Conservation (phyloP, 1,139 yeast genomes). For the Pichia sp. region DNA sequence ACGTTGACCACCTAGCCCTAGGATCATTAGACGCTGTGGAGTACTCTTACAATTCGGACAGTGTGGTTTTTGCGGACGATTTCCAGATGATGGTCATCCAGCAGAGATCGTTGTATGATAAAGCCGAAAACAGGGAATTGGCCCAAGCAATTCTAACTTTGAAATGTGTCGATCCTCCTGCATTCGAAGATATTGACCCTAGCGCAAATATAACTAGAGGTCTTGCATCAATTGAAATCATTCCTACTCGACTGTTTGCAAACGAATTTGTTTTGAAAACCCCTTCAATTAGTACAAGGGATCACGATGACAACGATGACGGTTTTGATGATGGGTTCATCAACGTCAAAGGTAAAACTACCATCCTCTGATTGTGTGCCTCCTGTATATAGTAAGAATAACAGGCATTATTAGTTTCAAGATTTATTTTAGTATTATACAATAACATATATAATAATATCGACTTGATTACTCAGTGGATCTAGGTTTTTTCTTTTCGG, state of each 20-base stretch:
- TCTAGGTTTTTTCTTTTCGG: slow-evolving; percentile 73
- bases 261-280: slow-evolving; percentile 30
- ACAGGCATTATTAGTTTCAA: neutral
- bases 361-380: slow-evolving; percentile 20
- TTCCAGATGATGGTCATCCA: slow-evolving; percentile 24
- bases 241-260: slow-evolving; percentile 26
- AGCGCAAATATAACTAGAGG: slow-evolving; percentile 23
- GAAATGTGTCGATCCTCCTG: slow-evolving; percentile 21
- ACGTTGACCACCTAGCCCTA: slow-evolving; percentile 28
- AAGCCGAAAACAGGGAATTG: slow-evolving; percentile 22
- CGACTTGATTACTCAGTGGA: slow-evolving; percentile 20
- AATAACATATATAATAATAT: neutral
- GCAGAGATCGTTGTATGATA: slow-evolving; percentile 31
- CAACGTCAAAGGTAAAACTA: slow-evolving; percentile 32
- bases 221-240: slow-evolving; percentile 33
- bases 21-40: slow-evolving; percentile 33
- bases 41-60: slow-evolving; percentile 28
- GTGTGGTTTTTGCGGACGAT: slow-evolving; percentile 19
- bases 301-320: slow-evolving; percentile 12
- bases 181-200: slow-evolving; percentile 24
- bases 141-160: slow-evolving; percentile 29
- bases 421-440: neutral
- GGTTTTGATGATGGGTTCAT: slow-evolving; percentile 26
- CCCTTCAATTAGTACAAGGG: slow-evolving; percentile 20
- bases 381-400: neutral